Percentiles rank a stretch among this genome's conserved stretches.
phyloP scores from a whole-genome alignment of 495 filamentous ascomycete genomes.

The Aspergillus sclerotiicarbonarius region DNA sequence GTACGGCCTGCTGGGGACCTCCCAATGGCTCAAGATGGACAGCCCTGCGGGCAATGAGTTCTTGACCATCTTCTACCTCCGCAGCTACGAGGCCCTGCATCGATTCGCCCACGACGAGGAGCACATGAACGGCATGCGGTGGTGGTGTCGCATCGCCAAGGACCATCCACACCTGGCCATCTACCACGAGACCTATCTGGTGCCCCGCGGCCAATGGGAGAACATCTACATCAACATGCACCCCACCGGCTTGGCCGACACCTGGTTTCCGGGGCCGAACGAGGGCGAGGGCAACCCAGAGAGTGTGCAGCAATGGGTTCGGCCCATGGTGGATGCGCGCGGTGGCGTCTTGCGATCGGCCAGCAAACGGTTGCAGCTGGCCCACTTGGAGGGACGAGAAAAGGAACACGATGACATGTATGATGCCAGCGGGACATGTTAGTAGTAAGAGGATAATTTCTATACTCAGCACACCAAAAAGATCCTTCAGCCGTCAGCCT shows the following conservation, averaged over 20 bases:
- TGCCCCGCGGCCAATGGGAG: slow-evolving; percentile 41
- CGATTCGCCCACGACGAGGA: slow-evolving; percentile 45
- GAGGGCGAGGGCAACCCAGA: background rate
- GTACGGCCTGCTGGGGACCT: slow-evolving; percentile 32
- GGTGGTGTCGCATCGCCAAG: slow-evolving; percentile 37
- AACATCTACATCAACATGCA: slow-evolving; percentile 39
- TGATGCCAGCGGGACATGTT: background rate
- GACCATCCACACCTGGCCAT: slow-evolving; percentile 43
- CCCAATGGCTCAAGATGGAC: slow-evolving; percentile 19
- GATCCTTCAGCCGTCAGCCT: too few relatives aligned
- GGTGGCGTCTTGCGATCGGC: slow-evolving; percentile 13
- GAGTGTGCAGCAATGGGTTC: slow-evolving; percentile 42
- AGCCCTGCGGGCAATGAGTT: slow-evolving; percentile 32
- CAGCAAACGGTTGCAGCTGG: background rate
- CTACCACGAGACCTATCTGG: slow-evolving; percentile 48
- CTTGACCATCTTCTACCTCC: slow-evolving; percentile 47
- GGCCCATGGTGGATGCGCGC: slow-evolving; percentile 51
- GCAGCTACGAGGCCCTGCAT: slow-evolving; percentile 44
- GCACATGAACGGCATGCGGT: slow-evolving; percentile 48
- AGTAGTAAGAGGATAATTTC: background rate
- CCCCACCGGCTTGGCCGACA: slow-evolving; percentile 24
- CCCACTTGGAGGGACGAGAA: background rate
- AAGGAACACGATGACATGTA: background rate
- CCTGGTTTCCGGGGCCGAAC: slow-evolving; percentile 7
- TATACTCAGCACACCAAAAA: too few relatives aligned